Conservation (phyloP, 495 filamentous ascomycete genomes). For the Penicillium canariense region DNA sequence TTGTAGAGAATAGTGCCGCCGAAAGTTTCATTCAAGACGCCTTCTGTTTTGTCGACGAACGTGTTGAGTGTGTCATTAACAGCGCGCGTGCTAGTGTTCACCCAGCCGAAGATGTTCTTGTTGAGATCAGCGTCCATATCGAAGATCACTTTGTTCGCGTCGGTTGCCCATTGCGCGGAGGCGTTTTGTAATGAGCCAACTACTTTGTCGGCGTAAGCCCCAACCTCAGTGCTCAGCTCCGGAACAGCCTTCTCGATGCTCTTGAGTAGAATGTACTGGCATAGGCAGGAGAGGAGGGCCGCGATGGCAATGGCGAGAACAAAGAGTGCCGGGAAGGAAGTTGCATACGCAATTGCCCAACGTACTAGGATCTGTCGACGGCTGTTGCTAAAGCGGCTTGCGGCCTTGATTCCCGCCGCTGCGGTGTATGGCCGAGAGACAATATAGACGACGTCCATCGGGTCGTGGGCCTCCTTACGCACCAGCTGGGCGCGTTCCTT, state of each 20-base stretch:
- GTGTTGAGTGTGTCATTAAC: constrained; percentile 83
- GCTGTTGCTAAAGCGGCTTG: constrained; percentile 63
- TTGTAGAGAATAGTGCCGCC: constrained; percentile 71
- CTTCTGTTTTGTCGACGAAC: constrained; percentile 71
- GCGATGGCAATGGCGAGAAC: constrained; percentile 82
- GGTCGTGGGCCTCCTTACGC: constrained; percentile 63
- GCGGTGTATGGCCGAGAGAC: constrained; percentile 75
- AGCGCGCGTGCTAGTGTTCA: constrained; percentile 73
- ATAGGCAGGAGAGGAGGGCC: constrained; percentile 79
- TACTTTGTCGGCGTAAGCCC: constrained; percentile 77
- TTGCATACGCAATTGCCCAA: constrained; percentile 86
- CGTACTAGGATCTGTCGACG: constrained; percentile 69
- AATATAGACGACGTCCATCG: constrained; percentile 88
- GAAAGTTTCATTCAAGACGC: constrained; percentile 72
- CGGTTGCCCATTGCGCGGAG: constrained; percentile 71
- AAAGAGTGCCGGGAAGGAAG: constrained; percentile 80
- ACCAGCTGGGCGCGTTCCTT: constrained; percentile 66
- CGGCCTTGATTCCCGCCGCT: constrained; percentile 66
- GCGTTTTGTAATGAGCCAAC: constrained; percentile 68
- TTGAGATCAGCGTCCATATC: constrained; percentile 73
- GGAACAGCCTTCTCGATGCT: constrained; percentile 74
- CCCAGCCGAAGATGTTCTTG: constrained; percentile 81
- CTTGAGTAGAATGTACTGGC: constrained; percentile 76
- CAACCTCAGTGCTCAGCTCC: constrained; percentile 70
- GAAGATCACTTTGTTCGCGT: constrained; percentile 70